Percentiles rank a stretch among this genome's conserved stretches.
Evolutionary conservation across 495 filamentous ascomycete genomes (phyloP).

Genomic region (Astrocystis sublimbata): DNA sequence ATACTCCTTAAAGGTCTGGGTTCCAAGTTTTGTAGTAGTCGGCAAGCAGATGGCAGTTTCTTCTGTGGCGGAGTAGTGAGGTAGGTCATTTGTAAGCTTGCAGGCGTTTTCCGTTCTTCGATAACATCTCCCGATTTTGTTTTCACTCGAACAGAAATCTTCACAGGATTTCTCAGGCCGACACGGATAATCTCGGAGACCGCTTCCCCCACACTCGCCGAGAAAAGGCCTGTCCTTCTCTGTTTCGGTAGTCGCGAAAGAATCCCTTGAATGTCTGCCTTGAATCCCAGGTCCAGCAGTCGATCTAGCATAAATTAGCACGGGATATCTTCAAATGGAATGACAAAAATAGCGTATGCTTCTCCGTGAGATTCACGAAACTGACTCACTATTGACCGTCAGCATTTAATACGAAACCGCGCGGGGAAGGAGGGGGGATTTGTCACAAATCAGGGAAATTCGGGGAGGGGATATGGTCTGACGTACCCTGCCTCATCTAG

Average conservation of each 20-base stretch:
- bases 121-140: conserved; percentile 60
- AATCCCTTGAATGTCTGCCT: conserved; percentile 84
- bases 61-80: conserved; percentile 69
- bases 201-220: conserved; percentile 87
- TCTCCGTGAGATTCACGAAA: background rate
- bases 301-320: conserved; percentile 54
- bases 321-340: too few relatives aligned
- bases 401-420: background rate
- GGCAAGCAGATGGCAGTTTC: conserved; percentile 72
- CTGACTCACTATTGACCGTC: conserved; percentile 5
- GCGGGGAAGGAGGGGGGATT: background rate
- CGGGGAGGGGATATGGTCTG: background rate
- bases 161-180: conserved; percentile 89
- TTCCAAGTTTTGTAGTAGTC: conserved; percentile 66
- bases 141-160: conserved; percentile 88
- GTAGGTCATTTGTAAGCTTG: conserved; percentile 88
- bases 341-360: too few relatives aligned
- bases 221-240: conserved; percentile 89
- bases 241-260: conserved; percentile 86
- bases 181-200: conserved; percentile 89
- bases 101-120: conserved; percentile 86
- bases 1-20: conserved; percentile 83
- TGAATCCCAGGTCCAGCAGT: conserved; percentile 92
- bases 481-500: conserved; percentile 75
- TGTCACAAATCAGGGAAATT: background rate